Base-by-base conservation (phyloP, 1,284 basidiomycete genomes). In the Boletus smithii region DNA sequence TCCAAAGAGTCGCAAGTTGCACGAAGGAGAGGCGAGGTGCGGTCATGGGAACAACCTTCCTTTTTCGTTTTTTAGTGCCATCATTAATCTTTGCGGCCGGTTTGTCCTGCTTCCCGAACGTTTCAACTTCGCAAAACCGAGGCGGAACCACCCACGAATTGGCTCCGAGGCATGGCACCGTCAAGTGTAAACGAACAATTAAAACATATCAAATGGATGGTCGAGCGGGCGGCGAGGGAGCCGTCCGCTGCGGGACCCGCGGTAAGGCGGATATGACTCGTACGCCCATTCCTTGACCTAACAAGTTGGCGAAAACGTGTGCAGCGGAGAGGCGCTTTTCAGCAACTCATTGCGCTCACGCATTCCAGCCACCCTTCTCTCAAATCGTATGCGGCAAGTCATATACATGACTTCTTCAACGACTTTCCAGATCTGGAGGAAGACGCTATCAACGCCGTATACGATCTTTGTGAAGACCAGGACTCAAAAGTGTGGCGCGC, bases 381-480 rank as follows among this genome's bases (percentile, higher is more conserved):
- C 49, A 85, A 84, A 58, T 73, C 73, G 24, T 68, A 80, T 18
- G 81, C 81, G 1, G 83, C 84, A 0, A 66, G 69, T 22, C 75
- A 79, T 46, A 75, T 87, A 49, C 75, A 72, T 41, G 56, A 68
- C 36, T 81, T 81, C 59, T 80, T 86, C 66, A 75, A 69, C 53
- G 77, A 83, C 62, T 84, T 85, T 57, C 77, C 79, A 1, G 83
- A 85, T 37, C 68, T 83, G 14, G 82, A 85, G 61, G 85, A 88
- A 56, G 77, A 77, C 23, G 81, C 81, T 5, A 84, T 87, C 57
- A 83, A 87, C 54, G 80, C 82, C 17, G 74, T 87, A 18, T 88
- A 87, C 56, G 84, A 87, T 64, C 67, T 88, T 1, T 87, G 84
- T 59, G 84, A 87, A 62, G 85, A 88, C 67, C 75, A 76, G 39